Conservation (phyloP, 139 green algal species). For the Gonium pectorale region DNA sequence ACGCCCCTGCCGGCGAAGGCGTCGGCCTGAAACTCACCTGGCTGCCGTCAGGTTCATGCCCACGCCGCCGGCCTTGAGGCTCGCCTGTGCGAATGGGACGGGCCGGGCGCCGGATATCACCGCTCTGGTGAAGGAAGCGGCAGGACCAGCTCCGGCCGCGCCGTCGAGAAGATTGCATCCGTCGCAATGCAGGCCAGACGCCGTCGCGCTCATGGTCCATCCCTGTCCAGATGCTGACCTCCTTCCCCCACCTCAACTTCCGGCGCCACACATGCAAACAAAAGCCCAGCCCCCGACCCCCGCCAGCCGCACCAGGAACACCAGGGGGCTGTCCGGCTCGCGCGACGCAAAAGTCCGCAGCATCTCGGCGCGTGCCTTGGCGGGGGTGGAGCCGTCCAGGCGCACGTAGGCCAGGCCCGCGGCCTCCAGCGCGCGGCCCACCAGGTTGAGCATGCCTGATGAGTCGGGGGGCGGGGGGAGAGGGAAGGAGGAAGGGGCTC, state of each 20-base stretch:
- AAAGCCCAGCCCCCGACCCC: background rate
- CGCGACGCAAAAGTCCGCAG: slow-evolving; percentile 34
- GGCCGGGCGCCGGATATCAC: too few species aligned
- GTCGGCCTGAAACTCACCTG: too few species aligned
- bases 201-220: too few species aligned
- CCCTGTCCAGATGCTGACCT: too few species aligned
- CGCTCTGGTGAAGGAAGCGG: too few species aligned
- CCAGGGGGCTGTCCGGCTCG: slow-evolving; percentile 23
- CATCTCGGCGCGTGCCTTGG: slow-evolving; percentile 15
- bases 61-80: slow-evolving; percentile 68
- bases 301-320: slow-evolving; percentile 49
- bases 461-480: background rate
- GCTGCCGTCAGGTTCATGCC: slow-evolving; percentile 77
- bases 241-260: too few species aligned
- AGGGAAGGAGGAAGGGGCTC: background rate
- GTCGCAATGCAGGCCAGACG: too few species aligned
- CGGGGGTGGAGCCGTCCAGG: slow-evolving; percentile 57
- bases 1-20: background rate
- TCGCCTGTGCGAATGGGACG: too few species aligned
- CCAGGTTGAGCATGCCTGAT: slow-evolving; percentile 61
- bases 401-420: slow-evolving; percentile 48
- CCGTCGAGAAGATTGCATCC: too few species aligned
- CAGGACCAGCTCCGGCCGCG: too few species aligned
- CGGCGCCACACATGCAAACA: too few species aligned
- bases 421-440: slow-evolving; percentile 24